Percentiles rank a stretch among this genome's conserved stretches.
These are phyloP conservation scores for Elsinoe perseae DNA, from an alignment of 2,329 filamentous ascomycete genomes.

Conservation along the genomic window DNA sequence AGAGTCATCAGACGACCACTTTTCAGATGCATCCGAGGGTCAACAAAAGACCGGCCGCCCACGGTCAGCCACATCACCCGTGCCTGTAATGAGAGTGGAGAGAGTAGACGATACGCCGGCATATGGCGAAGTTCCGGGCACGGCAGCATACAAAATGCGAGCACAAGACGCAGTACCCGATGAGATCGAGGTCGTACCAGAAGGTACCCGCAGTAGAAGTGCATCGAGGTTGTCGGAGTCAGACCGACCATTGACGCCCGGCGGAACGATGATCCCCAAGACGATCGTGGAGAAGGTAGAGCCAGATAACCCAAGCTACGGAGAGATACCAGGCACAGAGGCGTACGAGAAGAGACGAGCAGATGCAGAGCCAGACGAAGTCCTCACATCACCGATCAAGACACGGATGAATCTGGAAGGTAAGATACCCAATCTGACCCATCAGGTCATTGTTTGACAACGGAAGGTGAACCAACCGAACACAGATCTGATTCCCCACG, in stretches of 20 bases:
- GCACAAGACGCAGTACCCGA: constrained; percentile 55
- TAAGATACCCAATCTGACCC: constrained; percentile 38
- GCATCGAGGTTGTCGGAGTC: constrained; percentile 33
- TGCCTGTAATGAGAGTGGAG: constrained; percentile 56
- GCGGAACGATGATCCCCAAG: constrained; percentile 48
- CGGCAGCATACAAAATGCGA: constrained; percentile 51
- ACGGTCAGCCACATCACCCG: constrained; percentile 41
- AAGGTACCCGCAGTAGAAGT: constrained; percentile 33
- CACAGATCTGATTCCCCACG: constrained; percentile 36
- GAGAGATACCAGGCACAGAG: constrained; percentile 54
- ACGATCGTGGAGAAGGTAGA: constrained; percentile 57
- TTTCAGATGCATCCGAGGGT: constrained; percentile 58
- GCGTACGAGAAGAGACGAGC: constrained; percentile 50
- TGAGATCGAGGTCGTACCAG: constrained; percentile 52
- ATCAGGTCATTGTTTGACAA: constrained; percentile 44
- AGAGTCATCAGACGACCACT: constrained; percentile 51
- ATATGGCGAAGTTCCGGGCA: constrained; percentile 56
- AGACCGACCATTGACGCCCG: constrained; percentile 43
- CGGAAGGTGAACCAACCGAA: constrained; percentile 51
- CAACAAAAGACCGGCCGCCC: constrained; percentile 28
- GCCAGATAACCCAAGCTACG: constrained; percentile 47
- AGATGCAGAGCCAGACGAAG: constrained; percentile 53
- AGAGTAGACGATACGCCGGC: constrained; percentile 51
- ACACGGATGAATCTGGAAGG: constrained; percentile 44
- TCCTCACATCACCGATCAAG: constrained; percentile 42